Percentiles rank a stretch among this genome's conserved stretches.
phyloP scores from a whole-genome alignment of 2,329 filamentous ascomycete genomes.

The Metarhizium album region DNA sequence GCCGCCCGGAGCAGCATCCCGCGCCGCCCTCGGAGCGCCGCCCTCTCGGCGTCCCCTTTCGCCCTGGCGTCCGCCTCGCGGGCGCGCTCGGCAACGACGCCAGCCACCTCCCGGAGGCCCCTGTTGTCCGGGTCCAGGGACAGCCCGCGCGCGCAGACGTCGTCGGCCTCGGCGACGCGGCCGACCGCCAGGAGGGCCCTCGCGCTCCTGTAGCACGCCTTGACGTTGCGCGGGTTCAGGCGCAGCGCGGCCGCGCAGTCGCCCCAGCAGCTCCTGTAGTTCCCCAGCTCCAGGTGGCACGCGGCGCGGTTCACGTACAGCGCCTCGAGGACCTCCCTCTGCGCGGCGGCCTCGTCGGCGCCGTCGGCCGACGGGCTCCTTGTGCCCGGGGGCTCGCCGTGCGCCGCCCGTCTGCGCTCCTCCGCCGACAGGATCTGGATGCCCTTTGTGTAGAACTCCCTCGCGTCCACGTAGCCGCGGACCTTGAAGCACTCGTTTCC shows the following conservation, averaged over 20 bases:
- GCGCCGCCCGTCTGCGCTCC: slow-evolving; percentile 42
- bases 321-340: slow-evolving; percentile 58
- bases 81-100: slow-evolving; percentile 52
- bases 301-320: slow-evolving; percentile 81
- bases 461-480: slow-evolving; percentile 68
- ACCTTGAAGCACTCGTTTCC: slow-evolving; percentile 80
- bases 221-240: slow-evolving; percentile 71
- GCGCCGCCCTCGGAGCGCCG: slow-evolving; percentile 44
- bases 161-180: slow-evolving; percentile 68
- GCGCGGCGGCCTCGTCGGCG: slow-evolving; percentile 48
- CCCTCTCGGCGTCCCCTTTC: slow-evolving; percentile 43
- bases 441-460: slow-evolving; percentile 88
- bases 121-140: slow-evolving; percentile 60
- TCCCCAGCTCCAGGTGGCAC: slow-evolving; percentile 78
- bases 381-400: slow-evolving; percentile 24
- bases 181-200: slow-evolving; percentile 68
- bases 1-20: slow-evolving; percentile 53
- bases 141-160: slow-evolving; percentile 66
- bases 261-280: slow-evolving; percentile 75
- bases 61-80: slow-evolving; percentile 43
- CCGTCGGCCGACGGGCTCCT: slow-evolving; percentile 20
- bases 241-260: slow-evolving; percentile 74
- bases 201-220: slow-evolving; percentile 82
- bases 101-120: slow-evolving; percentile 49
- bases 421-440: slow-evolving; percentile 58